Base-by-base conservation (phyloP, 2,329 filamentous ascomycete genomes). In the Helminthosporium solani region DNA sequence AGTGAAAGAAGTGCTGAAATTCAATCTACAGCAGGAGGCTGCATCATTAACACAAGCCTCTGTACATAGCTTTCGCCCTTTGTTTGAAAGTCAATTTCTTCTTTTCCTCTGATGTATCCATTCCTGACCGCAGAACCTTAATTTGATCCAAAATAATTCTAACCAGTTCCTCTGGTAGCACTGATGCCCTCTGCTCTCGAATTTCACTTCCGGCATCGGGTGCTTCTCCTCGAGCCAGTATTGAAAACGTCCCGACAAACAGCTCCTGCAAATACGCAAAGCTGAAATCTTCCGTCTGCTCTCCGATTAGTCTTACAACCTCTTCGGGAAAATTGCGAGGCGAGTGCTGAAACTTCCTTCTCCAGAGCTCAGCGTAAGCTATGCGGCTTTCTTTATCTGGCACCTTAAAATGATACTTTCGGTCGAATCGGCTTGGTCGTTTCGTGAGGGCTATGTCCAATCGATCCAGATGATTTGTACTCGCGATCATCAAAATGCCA, bases 401-500 rank as follows among this genome's bases (percentile, higher is more conserved):
- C 9, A 72, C 56, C 25, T 63, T 64, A 55, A 72, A 76, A 34
- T 70, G 60, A 47, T 74, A 75, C 53, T 75, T 75, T 18, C 73
- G 58, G 44, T 77, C 75, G 49, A 77, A 77, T 5, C 75, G 65
- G 20, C 61, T 68, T 2, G 75, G 75, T 0, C 75, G 68, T 63
- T 76, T 76, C n/a, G 68, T 57, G 35, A 77, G 84, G 16, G 84
- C 84, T 0, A 84, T 83, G 52, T 88, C 85, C 4, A 88, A 70
- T 1, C 77, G 75, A 27, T 88, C 84, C 3, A 88, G 74, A 53
- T 77, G 74, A 57, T 86, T 86, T 0, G 84, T 86, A 42, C 78
- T 82, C 21, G 80, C 83, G 23, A 86, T 75, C 71, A 88, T 85
- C 57, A 87, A 78, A 42, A 88, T 86, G 11, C 85, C 85, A 53